Conservation (phyloP, 192 early-diverging fungal species). For the Entomortierella lignicola region DNA sequence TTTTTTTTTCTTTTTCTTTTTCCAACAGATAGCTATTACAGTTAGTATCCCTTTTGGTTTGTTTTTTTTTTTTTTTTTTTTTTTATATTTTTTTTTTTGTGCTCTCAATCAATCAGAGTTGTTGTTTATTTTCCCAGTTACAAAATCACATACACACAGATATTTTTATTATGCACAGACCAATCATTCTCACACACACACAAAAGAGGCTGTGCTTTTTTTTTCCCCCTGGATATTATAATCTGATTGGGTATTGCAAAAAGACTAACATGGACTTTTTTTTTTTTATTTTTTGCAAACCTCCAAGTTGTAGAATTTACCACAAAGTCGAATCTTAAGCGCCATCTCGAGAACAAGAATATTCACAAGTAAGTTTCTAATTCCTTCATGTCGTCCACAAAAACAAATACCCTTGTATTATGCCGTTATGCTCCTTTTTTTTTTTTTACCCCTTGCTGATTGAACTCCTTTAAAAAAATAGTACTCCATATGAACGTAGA, state of each 20-base stretch:
- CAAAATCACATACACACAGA: constrained; percentile 9
- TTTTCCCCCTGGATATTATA: not conserved
- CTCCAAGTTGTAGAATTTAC: constrained; percentile 27
- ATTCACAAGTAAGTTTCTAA: constrained; percentile 56
- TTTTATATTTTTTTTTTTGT: too few relatives aligned
- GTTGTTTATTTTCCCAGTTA: too few relatives aligned
- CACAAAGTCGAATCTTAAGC: constrained; percentile 53
- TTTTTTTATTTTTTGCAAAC: not conserved
- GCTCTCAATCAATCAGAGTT: too few relatives aligned
- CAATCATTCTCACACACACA: not conserved
- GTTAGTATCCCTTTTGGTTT: too few relatives aligned
- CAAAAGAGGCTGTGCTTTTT: not conserved
- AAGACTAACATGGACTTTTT: not conserved
- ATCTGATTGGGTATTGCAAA: not conserved
- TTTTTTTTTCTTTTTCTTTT: too few relatives aligned
- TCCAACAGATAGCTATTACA: too few relatives aligned
- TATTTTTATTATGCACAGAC: constrained; percentile 20
- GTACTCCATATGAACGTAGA: constrained; percentile 61
- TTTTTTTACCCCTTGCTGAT: not conserved
- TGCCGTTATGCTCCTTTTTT: constrained; percentile 5
- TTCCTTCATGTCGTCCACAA: not conserved
- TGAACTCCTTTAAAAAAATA: not conserved
- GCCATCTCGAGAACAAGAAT: constrained; percentile 64
- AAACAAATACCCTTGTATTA: not conserved
- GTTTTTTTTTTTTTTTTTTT: too few relatives aligned